Base-by-base conservation (phyloP, 2,329 filamentous ascomycete species). In the Sporothrix pseudoabietina region DNA sequence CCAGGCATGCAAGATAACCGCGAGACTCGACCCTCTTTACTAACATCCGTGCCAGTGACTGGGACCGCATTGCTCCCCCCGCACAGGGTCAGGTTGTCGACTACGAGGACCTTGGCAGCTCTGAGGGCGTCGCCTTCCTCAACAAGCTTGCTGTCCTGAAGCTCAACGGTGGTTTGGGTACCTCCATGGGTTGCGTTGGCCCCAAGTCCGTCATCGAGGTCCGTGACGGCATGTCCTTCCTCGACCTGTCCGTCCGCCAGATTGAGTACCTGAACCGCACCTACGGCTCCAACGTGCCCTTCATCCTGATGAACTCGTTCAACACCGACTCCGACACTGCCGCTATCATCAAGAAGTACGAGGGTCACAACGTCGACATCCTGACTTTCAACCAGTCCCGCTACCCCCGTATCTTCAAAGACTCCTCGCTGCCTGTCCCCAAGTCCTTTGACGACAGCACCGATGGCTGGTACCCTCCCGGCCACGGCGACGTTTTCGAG, bases 301-400 rank as follows among this genome's bases (percentile, higher is more conserved):
- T 99, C 84, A 91, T 99, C 78, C 91, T 99, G 79, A 99, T 99
- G 96, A 99, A 99, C 91, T 98, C 96, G 72, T 99, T 99, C 92
- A 99, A 99, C 90, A 99, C 96, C 82, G 94, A 99, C 83, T 90
- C 95, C 80, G 96, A 99, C 82, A 99, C 96, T 70, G 94, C 94
- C 76, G 94, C 94, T 84, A 99, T 99, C 85, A 99, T 99, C 88
- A 99, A 99, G 91, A 99, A 99, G 88, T 99, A 98, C 86, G 95
- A 99, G 87, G 96, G 96, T 77, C 96, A 99, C 90, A 98, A 98
- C 83, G 97, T 99, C 81, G 96, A 99, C 82, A 98, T 99, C 83
- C 88, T 98, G 82, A 98, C 96, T 82, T 99, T 99, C 91, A 99
- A 99, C 89, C 96, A 99, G 87, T 99, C 96, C 77, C 90, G 94